Percentiles rank a stretch among this genome's conserved stretches.
These are phyloP conservation scores for Populus euphratica DNA, from an alignment of 345 rosid genomes.

Conservation along the genomic window DNA sequence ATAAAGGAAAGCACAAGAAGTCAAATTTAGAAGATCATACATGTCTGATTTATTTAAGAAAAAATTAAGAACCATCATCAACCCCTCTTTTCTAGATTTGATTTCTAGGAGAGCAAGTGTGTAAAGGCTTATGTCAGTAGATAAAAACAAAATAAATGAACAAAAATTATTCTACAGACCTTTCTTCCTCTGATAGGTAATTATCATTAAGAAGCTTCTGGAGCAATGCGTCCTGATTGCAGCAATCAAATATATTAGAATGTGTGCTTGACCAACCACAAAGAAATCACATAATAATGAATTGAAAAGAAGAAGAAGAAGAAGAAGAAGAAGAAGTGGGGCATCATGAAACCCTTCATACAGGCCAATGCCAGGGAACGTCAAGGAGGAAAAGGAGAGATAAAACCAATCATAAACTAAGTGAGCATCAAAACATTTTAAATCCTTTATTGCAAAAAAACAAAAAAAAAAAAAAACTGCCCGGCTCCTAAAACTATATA, in stretches of 20 bases:
- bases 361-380: not conserved
- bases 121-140: not conserved
- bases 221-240: slow-evolving; percentile 73
- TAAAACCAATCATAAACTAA: not conserved
- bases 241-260: slow-evolving; percentile 16
- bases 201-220: slow-evolving; percentile 65
- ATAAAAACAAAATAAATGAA: not conserved
- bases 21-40: not conserved
- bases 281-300: not conserved
- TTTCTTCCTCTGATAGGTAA: slow-evolving; percentile 64
- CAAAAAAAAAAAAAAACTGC: too few relatives aligned
- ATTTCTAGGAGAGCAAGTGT: not conserved
- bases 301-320: not conserved
- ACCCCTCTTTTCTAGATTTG: not conserved
- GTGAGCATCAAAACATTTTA: not conserved
- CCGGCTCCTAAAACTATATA: not conserved
- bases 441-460: not conserved
- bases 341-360: too few relatives aligned
- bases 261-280: slow-evolving; percentile 1
- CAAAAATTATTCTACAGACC: slow-evolving; percentile 36
- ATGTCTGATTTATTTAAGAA: too few relatives aligned
- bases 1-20: not conserved
- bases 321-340: not conserved
- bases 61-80: too few relatives aligned
- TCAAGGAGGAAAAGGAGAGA: not conserved